Conservation (phyloP, 495 filamentous ascomycete genomes). For the Extremus antarcticus region DNA sequence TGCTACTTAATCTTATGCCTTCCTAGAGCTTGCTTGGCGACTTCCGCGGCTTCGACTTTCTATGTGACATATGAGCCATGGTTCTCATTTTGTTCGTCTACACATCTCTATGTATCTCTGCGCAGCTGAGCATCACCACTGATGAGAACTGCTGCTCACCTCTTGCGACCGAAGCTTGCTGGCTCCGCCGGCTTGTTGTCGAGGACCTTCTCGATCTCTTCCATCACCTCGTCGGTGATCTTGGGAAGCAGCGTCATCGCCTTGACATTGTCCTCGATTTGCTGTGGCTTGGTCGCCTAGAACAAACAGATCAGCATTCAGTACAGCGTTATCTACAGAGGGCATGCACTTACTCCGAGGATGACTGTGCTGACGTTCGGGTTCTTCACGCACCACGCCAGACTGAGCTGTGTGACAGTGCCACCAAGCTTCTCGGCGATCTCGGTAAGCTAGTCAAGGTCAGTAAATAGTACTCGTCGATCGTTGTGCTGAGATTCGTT, state of each 20-base stretch:
- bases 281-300: conserved; percentile 25
- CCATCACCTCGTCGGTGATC: conserved; percentile 34
- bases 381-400: conserved; percentile 35
- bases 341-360: conserved; percentile 25
- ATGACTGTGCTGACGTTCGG: conserved; percentile 35
- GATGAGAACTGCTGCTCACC: conserved; percentile 17
- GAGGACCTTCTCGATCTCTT: conserved; percentile 34
- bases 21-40: conserved; percentile 1
- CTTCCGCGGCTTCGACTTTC: background rate
- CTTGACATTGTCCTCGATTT: conserved; percentile 34
- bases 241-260: conserved; percentile 29
- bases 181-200: conserved; percentile 29
- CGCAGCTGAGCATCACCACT: background rate
- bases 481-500: too few species aligned
- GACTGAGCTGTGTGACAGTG: conserved; percentile 24
- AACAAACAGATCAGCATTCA: too few species aligned
- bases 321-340: too few species aligned
- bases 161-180: conserved; percentile 22
- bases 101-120: background rate
- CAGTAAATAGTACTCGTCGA: background rate
- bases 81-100: background rate
- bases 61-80: conserved; percentile 1
- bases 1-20: too few species aligned
- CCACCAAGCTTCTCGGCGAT: conserved; percentile 33
- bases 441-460: conserved; percentile 19